Evolutionary conservation across 306 rosid genomes (phyloP).

Genomic region (Spatholobus suberectus): DNA sequence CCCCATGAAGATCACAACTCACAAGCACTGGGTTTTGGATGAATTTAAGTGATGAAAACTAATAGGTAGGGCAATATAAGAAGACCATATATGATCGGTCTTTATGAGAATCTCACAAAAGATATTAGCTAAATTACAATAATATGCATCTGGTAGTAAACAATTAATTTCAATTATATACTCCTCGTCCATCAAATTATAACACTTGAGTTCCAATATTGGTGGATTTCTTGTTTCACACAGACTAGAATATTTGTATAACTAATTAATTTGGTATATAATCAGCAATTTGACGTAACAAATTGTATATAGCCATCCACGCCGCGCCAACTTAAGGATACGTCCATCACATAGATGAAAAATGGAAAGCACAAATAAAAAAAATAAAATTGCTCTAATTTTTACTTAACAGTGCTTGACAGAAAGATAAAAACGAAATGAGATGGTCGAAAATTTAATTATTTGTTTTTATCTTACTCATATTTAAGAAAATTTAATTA

Average conservation of each 20-base stretch:
- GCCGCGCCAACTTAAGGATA: background rate
- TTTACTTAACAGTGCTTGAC: background rate
- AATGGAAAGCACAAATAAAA: background rate
- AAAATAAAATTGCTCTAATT: background rate
- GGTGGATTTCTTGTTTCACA: conserved; percentile 9
- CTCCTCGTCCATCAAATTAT: background rate
- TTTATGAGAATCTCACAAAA: conserved; percentile 44
- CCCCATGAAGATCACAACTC: conserved; percentile 45
- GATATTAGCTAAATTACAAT: conserved; percentile 27
- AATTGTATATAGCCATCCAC: background rate
- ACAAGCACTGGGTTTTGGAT: background rate
- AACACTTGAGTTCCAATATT: conserved; percentile 32
- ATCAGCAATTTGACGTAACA: conserved; percentile 8
- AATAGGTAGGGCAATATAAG: conserved; percentile 13
- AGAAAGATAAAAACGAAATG: too few species aligned
- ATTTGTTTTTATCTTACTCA: too few species aligned
- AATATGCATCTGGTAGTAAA: conserved; percentile 24
- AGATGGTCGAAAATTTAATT: too few species aligned
- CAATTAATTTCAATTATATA: conserved; percentile 5
- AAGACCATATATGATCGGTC: conserved; percentile 27
- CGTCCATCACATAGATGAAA: background rate
- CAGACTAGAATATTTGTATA: background rate
- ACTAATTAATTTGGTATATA: background rate
- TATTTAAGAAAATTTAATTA: too few species aligned
- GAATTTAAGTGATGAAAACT: conserved; percentile 16